Base-by-base conservation (phyloP, 1,139 yeast genomes). In the Diutina scorzettiae region DNA sequence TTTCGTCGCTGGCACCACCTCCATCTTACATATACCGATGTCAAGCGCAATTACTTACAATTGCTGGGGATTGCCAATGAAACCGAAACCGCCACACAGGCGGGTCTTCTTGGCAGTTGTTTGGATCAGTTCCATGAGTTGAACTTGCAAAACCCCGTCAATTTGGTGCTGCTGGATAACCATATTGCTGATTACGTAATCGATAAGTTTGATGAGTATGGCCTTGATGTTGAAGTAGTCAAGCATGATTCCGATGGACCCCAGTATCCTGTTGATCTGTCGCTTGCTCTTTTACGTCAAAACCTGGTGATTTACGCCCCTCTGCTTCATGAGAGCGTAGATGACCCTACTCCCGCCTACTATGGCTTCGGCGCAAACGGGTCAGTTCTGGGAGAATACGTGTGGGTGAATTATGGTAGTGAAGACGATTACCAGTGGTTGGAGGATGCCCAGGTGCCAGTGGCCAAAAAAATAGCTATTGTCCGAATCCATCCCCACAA, bases 1-100 rank as follows among this genome's bases (percentile, higher is more conserved):
- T 77, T 84, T 56, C 71, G 91, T 51, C 62, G 95, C 43, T 60
- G 85, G 52, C 86, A 86, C 58, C 77, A 79, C 19, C 70, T 80
- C 23, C 71, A 63, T 43, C 53, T 81, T 42, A 78, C 87, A 2
- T 72, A 70, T 46, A 68, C 74, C n/a, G 91, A 81, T 16, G 39
- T 34, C 39, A 34, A 34, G 29, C n/a, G 27, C 20, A 11, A 16
- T 8, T 34, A 20, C 17, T 14, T 34, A 5, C 28, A 16, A 9
- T 23, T 19, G n/a, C 4, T 28, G 12, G 39, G 39, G 19, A 11
- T 23, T 8, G 24, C 30, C 12, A 17, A 34, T 8, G 17, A 31
- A 4, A 18, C 20, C 47, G 47, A 4, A 30, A 31, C 5, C 45
- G 44, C 18, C 46, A 42, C 17, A 12, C 31, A 31, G 17, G 27